Evolutionary conservation across 2,329 filamentous ascomycete species (phyloP).

Genomic region (Penicillium sp.): DNA sequence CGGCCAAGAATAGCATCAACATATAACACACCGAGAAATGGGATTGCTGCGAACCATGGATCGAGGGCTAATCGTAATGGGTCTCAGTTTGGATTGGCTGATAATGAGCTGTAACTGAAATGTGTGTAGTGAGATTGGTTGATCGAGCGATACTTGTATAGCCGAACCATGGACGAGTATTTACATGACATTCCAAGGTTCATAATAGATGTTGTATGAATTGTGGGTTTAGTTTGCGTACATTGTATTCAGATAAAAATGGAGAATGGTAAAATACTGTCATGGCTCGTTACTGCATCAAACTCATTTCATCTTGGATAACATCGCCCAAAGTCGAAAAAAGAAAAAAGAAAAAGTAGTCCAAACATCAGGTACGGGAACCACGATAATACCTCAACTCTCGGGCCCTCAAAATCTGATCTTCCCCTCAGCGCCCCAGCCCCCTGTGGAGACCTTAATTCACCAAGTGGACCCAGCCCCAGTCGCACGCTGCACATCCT

Average conservation of each 20-base stretch:
- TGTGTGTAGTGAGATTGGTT: background rate
- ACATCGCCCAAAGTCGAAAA: background rate
- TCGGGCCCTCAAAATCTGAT: background rate
- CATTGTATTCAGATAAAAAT: background rate
- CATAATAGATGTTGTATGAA: no score
- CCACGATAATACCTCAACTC: background rate
- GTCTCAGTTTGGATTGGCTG: background rate
- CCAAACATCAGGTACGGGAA: background rate
- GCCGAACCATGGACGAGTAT: background rate
- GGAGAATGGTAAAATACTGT: background rate
- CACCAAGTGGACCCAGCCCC: conserved; percentile 15
- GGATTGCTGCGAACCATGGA: background rate
- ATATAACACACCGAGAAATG: background rate
- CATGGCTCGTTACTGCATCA: conserved; percentile 1
- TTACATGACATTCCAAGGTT: background rate
- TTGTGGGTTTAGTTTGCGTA: background rate
- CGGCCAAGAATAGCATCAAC: background rate
- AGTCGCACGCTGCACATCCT: conserved; percentile 19
- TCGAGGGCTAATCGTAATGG: background rate
- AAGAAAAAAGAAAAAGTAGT: background rate
- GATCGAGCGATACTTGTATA: background rate
- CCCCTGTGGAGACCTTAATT: conserved; percentile 3
- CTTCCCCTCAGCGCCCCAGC: background rate
- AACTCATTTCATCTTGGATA: background rate
- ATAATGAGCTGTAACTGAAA: background rate